Evolutionary conservation across 129 eudicot genomes (phyloP).

Genomic region (Logfia minima): DNA sequence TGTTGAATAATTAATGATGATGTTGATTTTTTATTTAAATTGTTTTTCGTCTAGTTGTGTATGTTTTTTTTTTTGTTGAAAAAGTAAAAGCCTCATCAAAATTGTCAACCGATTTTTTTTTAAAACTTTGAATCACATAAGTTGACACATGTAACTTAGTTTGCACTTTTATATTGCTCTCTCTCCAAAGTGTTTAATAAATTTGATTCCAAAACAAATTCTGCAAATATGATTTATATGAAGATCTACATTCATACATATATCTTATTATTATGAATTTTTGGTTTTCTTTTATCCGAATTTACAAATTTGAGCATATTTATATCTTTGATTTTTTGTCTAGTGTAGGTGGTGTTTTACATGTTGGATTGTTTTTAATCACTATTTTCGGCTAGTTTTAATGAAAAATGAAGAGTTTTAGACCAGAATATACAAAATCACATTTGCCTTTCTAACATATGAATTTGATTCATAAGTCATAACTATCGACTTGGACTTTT

Average conservation of each 20-base stretch:
- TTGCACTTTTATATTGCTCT: no score
- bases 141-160: background rate
- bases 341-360: background rate
- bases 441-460: background rate
- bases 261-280: no score
- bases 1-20: background rate
- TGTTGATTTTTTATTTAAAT: constrained; percentile 18
- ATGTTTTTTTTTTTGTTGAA: constrained; percentile 16
- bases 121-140: background rate
- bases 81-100: constrained; percentile 24
- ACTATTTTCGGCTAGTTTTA: background rate
- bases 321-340: no score
- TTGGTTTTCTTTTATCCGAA: no score
- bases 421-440: constrained; percentile 6
- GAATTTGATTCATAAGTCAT: background rate
- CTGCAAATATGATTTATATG: no score
- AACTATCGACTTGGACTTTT: background rate
- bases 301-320: no score
- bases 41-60: constrained; percentile 20
- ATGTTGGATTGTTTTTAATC: constrained; percentile 1
- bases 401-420: background rate
- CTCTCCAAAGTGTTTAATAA: background rate
- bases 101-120: constrained; percentile 23
- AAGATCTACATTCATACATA: no score
- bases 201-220: no score